Conservation (phyloP, 2,329 filamentous ascomycete genomes). For the Colletotrichum horii region DNA sequence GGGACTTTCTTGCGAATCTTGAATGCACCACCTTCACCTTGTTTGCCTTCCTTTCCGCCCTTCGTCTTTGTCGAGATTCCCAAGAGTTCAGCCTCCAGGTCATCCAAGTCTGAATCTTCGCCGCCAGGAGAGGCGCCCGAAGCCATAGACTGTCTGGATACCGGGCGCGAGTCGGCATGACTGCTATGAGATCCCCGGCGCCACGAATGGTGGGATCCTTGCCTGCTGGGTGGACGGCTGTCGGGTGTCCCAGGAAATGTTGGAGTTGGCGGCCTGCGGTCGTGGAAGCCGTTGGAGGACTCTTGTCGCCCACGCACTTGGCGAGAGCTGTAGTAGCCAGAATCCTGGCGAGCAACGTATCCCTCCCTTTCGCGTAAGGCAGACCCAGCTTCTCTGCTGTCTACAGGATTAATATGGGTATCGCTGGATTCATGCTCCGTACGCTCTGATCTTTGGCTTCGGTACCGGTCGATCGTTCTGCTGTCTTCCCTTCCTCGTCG, state of each 20-base stretch:
- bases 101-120: constrained; percentile 39
- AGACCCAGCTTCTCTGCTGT: not conserved
- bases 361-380: not conserved
- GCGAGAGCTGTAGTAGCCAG: not conserved
- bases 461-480: not conserved
- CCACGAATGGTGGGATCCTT: not conserved
- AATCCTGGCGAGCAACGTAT: not conserved
- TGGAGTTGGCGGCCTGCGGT: not conserved
- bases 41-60: constrained; percentile 31
- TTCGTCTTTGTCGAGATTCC: constrained; percentile 34
- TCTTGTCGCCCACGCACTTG: not conserved
- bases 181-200: constrained; percentile 5
- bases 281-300: not conserved
- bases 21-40: constrained; percentile 24
- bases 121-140: constrained; percentile 4
- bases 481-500: not conserved
- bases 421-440: not conserved
- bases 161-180: constrained; percentile 12
- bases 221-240: not conserved
- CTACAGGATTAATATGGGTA: not conserved
- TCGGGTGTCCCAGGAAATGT: not conserved
- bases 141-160: constrained; percentile 8
- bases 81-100: constrained; percentile 42
- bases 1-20: constrained; percentile 34
- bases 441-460: not conserved